Percentiles rank a stretch among this genome's conserved stretches.
phyloP scores from a whole-genome alignment of 495 filamentous ascomycete species.

The Penicillium macrosclerotiorum region DNA sequence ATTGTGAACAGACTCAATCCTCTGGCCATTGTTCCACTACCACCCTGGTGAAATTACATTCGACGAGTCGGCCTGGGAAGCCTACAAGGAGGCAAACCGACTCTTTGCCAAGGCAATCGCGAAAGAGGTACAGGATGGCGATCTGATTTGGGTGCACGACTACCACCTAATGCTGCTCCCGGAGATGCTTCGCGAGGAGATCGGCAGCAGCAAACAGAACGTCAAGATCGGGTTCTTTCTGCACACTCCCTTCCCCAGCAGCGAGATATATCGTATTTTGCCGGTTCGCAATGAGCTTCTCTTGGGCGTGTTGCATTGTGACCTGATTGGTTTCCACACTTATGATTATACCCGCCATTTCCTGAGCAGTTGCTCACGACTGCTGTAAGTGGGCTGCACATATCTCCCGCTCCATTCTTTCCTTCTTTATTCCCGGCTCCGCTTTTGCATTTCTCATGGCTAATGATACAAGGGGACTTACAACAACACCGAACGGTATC shows the following conservation, averaged over 20 bases:
- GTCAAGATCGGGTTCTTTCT: constrained; percentile 97
- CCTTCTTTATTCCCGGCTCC: too few relatives aligned
- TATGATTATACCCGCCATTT: constrained; percentile 97
- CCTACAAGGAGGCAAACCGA: constrained; percentile 86
- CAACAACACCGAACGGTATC: constrained; percentile 85
- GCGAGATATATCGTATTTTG: constrained; percentile 92
- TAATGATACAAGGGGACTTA: constrained; percentile 52
- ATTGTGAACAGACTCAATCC: constrained; percentile 71
- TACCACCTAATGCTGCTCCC: constrained; percentile 97
- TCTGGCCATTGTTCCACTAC: constrained; percentile 98
- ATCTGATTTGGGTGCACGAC: constrained; percentile 96
- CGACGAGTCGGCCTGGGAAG: constrained; percentile 88
- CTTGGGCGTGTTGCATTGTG: constrained; percentile 81
- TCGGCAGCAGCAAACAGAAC: constrained; percentile 70
- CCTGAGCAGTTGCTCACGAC: constrained; percentile 84
- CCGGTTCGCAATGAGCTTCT: constrained; percentile 89
- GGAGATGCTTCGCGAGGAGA: constrained; percentile 86
- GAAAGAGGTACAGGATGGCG: constrained; percentile 81
- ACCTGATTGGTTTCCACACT: constrained; percentile 94
- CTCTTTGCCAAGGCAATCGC: constrained; percentile 81
- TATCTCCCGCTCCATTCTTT: too few relatives aligned
- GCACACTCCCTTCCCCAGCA: constrained; percentile 96
- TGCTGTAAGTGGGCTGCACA: constrained; percentile 70
- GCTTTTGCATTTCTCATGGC: too few relatives aligned
- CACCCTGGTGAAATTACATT: constrained; percentile 98